Conservation (phyloP, 257 asterid genomes). For the Nyctanthes arbortristis region DNA sequence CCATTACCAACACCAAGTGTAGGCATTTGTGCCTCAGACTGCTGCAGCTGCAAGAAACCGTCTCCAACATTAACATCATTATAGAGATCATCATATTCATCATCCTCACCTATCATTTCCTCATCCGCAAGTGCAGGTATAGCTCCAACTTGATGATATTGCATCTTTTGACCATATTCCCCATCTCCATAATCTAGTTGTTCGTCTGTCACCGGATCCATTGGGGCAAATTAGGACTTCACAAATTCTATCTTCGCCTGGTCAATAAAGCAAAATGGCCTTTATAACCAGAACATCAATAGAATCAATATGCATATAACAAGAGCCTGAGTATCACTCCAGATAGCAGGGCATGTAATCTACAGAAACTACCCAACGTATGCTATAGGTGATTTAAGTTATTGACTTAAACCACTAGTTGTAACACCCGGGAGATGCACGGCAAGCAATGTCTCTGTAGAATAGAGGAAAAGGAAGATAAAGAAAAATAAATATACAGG, state of each 20-base stretch:
- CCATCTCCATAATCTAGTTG: constrained; percentile 71
- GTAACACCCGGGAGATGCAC: no score
- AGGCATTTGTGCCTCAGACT: constrained; percentile 48
- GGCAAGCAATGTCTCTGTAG: no score
- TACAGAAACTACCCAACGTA: neutral
- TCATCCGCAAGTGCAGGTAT: constrained; percentile 87
- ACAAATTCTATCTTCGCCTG: constrained; percentile 36
- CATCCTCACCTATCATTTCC: constrained; percentile 63
- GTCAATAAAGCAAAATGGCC: constrained; percentile 19
- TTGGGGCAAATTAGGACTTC: constrained; percentile 30
- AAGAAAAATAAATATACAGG: no score
- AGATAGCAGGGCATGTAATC: neutral
- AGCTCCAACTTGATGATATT: constrained; percentile 69
- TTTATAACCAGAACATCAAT: constrained; percentile 21
- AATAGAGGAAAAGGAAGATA: no score
- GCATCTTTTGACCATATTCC: constrained; percentile 64
- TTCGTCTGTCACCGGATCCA: constrained; percentile 71
- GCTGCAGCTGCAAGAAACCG: constrained; percentile 51
- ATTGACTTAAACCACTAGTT: neutral
- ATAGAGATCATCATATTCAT: constrained; percentile 59
- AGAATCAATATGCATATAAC: constrained; percentile 9
- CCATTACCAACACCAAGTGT: constrained; percentile 43
- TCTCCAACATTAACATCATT: constrained; percentile 60
- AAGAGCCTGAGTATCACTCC: neutral
- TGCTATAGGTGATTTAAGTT: neutral